Percentiles rank a stretch among this genome's conserved stretches.
These are phyloP conservation scores for Colletotrichum sp. DNA, from an alignment of 2,329 filamentous ascomycete species.

Conservation along the genomic window DNA sequence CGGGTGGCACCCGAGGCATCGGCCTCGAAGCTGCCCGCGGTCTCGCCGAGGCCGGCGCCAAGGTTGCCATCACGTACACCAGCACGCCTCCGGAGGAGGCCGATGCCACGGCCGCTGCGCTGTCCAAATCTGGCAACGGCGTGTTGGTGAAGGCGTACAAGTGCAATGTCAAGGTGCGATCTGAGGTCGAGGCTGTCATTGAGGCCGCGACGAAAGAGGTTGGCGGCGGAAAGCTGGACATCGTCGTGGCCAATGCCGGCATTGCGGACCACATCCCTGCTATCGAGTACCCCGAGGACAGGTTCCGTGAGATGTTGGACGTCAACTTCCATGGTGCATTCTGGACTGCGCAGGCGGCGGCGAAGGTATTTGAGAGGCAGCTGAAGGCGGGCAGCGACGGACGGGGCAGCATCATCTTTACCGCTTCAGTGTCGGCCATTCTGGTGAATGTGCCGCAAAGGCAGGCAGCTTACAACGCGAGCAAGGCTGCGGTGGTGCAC, in stretches of 20 bases:
- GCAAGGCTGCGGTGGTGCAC: slow-evolving; percentile 77
- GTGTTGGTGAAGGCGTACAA: slow-evolving; percentile 37
- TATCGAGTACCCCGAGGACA: slow-evolving; percentile 43
- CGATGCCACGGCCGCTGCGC: slow-evolving; percentile 2
- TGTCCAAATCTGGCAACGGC: slow-evolving; percentile 17
- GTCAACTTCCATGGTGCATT: slow-evolving; percentile 48
- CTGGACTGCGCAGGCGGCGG: slow-evolving; percentile 47
- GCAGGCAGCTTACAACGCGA: slow-evolving; percentile 70
- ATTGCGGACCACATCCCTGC: slow-evolving; percentile 40
- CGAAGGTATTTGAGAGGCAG: slow-evolving; percentile 40
- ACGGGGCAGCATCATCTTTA: slow-evolving; percentile 44
- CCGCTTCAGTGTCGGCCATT: slow-evolving; percentile 41
- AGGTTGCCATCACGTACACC: slow-evolving; percentile 15
- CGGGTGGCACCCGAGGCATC: slow-evolving; percentile 14
- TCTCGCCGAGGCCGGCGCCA: slow-evolving; percentile 12
- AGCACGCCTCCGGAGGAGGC: slow-evolving; percentile 16
- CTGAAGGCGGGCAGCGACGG: slow-evolving; percentile 27
- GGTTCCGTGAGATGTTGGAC: slow-evolving; percentile 39
- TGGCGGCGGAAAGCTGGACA: slow-evolving; percentile 40
- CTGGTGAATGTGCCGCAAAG: slow-evolving; percentile 46
- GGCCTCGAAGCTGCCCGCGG: slow-evolving; percentile 8
- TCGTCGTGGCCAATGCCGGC: slow-evolving; percentile 48
- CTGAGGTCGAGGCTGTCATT: slow-evolving; percentile 28
- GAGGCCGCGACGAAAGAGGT: slow-evolving; percentile 35
- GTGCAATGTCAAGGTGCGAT: slow-evolving; percentile 38